These are phyloP conservation scores for Claviceps digitariae DNA, from an alignment of 2,329 filamentous ascomycete genomes.

Conservation along the genomic window DNA sequence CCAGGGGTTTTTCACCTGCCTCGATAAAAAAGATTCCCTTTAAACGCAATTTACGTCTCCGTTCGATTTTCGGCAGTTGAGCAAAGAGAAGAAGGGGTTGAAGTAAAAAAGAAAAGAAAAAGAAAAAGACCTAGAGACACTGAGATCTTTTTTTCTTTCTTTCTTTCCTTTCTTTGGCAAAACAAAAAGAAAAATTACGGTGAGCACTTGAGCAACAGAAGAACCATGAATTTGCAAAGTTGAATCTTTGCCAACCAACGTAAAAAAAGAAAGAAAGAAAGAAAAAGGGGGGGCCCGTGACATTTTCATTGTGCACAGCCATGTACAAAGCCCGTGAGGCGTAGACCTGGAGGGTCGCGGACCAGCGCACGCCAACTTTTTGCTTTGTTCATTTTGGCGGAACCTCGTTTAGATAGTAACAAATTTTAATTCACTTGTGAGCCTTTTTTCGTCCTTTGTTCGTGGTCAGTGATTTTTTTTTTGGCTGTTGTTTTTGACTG, in stretches of 20 bases:
- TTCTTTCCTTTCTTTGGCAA: neutral
- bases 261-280: neutral
- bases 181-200: neutral
- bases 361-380: neutral
- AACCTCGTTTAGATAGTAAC: neutral
- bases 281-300: neutral
- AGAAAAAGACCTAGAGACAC: neutral
- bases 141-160: neutral
- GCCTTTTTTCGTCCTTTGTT: neutral
- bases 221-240: neutral
- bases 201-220: conserved; percentile 1
- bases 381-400: neutral
- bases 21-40: neutral
- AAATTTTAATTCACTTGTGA: neutral
- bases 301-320: neutral
- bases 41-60: neutral
- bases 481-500: neutral
- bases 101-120: neutral
- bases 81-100: neutral
- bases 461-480: neutral
- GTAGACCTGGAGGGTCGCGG: neutral
- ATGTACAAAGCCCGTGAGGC: neutral
- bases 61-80: neutral
- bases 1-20: neutral
- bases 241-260: neutral